These are phyloP conservation scores for Silene uniflora DNA, from an alignment of 148 eudicot genomes.

Conservation along the genomic window DNA sequence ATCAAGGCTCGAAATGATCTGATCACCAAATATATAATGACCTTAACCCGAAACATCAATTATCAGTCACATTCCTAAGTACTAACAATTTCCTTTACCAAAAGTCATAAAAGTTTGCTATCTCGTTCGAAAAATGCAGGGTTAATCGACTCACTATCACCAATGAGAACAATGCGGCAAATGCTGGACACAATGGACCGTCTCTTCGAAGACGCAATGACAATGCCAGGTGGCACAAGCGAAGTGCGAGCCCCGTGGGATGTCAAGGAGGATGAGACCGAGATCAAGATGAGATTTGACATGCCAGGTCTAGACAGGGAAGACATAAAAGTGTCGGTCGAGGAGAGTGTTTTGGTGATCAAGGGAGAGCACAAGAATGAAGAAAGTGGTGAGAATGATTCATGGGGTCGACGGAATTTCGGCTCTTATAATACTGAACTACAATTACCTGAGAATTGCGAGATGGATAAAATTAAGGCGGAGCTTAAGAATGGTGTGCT, in stretches of 20 bases:
- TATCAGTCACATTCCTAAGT: too few relatives aligned
- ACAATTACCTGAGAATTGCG: slow-evolving; percentile 56
- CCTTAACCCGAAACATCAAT: too few relatives aligned
- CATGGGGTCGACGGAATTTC: slow-evolving; percentile 38
- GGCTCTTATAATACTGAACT: slow-evolving; percentile 48
- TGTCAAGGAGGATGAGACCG: slow-evolving; percentile 53
- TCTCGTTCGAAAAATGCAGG: slow-evolving; percentile 34
- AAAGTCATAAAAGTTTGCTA: too few relatives aligned
- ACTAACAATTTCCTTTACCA: too few relatives aligned
- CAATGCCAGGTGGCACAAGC: slow-evolving; percentile 38
- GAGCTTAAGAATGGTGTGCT: slow-evolving; percentile 77
- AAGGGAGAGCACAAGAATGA: slow-evolving; percentile 48
- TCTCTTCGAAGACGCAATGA: slow-evolving; percentile 54
- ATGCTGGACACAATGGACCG: slow-evolving; percentile 72
- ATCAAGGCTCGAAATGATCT: too few relatives aligned
- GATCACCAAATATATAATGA: too few relatives aligned
- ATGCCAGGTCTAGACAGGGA: slow-evolving; percentile 66
- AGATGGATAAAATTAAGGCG: slow-evolving; percentile 56
- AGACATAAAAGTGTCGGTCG: slow-evolving; percentile 58
- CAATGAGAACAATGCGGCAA: slow-evolving; percentile 71
- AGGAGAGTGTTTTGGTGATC: slow-evolving; percentile 55
- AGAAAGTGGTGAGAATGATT: slow-evolving; percentile 28
- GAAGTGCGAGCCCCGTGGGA: slow-evolving; percentile 74
- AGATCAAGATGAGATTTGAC: slow-evolving; percentile 77
- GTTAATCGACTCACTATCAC: slow-evolving; percentile 58